Evolutionary conservation across 2,329 filamentous ascomycete species (phyloP).

Genomic region (Scolecobasidium constrictum): DNA sequence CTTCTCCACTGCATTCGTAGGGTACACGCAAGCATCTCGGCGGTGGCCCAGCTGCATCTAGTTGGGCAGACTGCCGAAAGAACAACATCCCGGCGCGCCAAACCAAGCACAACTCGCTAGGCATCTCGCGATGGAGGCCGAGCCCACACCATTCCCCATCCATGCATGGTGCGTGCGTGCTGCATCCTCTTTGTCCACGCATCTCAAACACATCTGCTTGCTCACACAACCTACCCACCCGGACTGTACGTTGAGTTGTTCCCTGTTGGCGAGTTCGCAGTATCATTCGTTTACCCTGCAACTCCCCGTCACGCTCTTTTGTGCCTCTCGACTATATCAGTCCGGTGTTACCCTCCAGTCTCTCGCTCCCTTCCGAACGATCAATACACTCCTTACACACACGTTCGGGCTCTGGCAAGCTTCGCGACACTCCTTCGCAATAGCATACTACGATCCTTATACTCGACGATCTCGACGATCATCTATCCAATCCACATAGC

Average conservation of each 20-base stretch:
- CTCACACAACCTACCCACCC: neutral
- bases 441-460: neutral
- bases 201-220: neutral
- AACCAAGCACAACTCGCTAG: neutral
- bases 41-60: neutral
- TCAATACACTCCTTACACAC: neutral
- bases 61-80: neutral
- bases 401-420: neutral
- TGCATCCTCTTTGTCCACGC: neutral
- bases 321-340: neutral
- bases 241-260: neutral
- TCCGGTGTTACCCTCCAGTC: neutral
- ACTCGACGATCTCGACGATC: too few relatives aligned
- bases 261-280: neutral
- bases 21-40: neutral
- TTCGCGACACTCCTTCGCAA: neutral
- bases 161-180: neutral
- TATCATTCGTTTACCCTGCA: neutral
- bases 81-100: neutral
- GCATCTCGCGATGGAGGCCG: neutral
- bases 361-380: neutral
- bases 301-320: neutral
- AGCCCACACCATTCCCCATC: neutral
- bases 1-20: neutral
- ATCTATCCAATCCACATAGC: too few relatives aligned